These are phyloP conservation scores for Xanthoconium stramineum DNA, from an alignment of 768 basidiomycete species.

Conservation along the genomic window DNA sequence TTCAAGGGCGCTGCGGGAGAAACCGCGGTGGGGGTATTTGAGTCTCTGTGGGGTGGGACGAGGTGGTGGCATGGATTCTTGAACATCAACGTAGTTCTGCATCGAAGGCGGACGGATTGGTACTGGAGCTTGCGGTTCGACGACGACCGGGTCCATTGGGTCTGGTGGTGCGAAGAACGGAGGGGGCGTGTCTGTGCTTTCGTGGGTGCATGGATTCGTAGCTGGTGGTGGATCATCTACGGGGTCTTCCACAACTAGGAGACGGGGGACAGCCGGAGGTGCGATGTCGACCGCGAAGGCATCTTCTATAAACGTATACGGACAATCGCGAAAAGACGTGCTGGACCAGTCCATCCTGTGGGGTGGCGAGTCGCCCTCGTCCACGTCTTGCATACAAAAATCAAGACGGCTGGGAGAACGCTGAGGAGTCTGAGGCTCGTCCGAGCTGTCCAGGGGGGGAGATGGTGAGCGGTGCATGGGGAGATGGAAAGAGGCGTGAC, in stretches of 20 bases:
- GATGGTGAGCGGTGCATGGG: constrained; percentile 12
- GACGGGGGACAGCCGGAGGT: background rate
- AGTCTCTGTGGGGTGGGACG: constrained; percentile 34
- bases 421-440: constrained; percentile 28
- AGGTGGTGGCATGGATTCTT: constrained; percentile 1
- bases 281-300: background rate
- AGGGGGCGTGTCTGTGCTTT: constrained; percentile 6
- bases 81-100: background rate
- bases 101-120: constrained; percentile 19
- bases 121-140: constrained; percentile 19
- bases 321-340: background rate
- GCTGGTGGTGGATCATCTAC: constrained; percentile 4
- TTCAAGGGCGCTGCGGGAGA: constrained; percentile 57
- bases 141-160: constrained; percentile 16
- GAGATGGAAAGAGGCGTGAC: constrained; percentile 1
- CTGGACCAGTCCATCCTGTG: constrained; percentile 13
- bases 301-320: constrained; percentile 8
- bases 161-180: constrained; percentile 12
- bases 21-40: constrained; percentile 54
- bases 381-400: constrained; percentile 26
- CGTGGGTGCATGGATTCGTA: constrained; percentile 14
- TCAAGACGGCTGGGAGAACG: constrained; percentile 50
- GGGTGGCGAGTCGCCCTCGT: background rate
- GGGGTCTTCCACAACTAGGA: background rate
- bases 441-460: constrained; percentile 9